phyloP scores from a whole-genome alignment of 2,329 filamentous ascomycete species.

The Aspergillus alliaceus region DNA sequence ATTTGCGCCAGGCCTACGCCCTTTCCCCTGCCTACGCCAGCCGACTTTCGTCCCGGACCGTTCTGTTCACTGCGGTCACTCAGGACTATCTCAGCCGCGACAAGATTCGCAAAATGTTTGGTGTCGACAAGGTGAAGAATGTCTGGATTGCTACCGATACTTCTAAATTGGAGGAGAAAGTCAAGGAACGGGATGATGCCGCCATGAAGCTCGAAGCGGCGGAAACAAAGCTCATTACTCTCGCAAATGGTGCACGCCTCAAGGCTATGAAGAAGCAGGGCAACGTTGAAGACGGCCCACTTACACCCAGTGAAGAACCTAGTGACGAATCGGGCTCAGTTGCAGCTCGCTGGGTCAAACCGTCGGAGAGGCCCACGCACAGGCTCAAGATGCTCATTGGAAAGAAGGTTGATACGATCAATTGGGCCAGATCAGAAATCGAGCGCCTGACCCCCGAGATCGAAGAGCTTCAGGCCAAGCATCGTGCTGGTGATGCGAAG shows the following conservation, averaged over 20 bases:
- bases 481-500: slow-evolving; percentile 64
- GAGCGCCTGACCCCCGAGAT: slow-evolving; percentile 72
- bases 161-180: slow-evolving; percentile 74
- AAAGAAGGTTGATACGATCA: slow-evolving; percentile 91
- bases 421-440: slow-evolving; percentile 80
- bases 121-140: slow-evolving; percentile 71
- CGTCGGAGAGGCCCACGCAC: slow-evolving; percentile 75
- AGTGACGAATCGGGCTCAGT: slow-evolving; percentile 69
- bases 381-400: slow-evolving; percentile 70
- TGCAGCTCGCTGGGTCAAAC: slow-evolving; percentile 72
- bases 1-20: slow-evolving; percentile 87
- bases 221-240: slow-evolving; percentile 80
- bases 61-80: slow-evolving; percentile 86
- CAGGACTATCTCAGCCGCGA: slow-evolving; percentile 72
- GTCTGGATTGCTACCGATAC: slow-evolving; percentile 82
- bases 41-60: slow-evolving; percentile 84
- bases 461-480: slow-evolving; percentile 65
- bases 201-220: slow-evolving; percentile 82
- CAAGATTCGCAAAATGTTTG: slow-evolving; percentile 79
- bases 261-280: slow-evolving; percentile 64
- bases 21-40: slow-evolving; percentile 80
- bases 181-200: slow-evolving; percentile 76
- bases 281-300: slow-evolving; percentile 38
- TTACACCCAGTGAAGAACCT: slow-evolving; percentile 48
- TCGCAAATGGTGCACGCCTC: slow-evolving; percentile 69